Evolutionary conservation across 2,329 filamentous ascomycete species (phyloP), one percentile per base, ranked within the genome.

Genomic region (Fusarium euwallaceae): DNA sequence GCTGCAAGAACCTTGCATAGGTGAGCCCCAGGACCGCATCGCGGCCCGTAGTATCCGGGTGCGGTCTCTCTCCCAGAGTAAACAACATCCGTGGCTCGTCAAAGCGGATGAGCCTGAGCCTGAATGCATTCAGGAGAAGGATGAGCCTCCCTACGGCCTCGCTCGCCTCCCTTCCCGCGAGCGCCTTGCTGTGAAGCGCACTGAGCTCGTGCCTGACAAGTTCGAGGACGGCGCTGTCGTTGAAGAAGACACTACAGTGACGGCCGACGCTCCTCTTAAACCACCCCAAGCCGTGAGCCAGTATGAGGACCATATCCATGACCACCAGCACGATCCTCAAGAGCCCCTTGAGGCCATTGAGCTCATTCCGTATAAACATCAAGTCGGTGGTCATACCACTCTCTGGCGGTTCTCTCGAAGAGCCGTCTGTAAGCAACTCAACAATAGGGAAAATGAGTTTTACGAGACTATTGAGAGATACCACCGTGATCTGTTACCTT

Each of bases 381-480:
- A 99, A 84, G 97, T 99, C 65, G 97, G 97, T 68, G 97, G 97
- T 1, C 97, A 99, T 82, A 98, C 95, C 8, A 98, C 96, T 0
- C 90, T 99, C 39, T 99, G 97, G 89, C 93, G 96, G 48, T 98
- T 99, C 81, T 98, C 97, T 20, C 92, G 95, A 76, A 91, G 95
- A 78, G 97, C 97, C 66, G 95, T 99, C 12, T 99, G 97, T 88
- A 99, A 99, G 84, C 95, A 98, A 84, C 89, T 99, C 80, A 99
- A 98, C 83, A 99, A 98, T 82, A 91, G 96, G 79, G 97, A 99
- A 82, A 99, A 99, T 83, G 95, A 98, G 84, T 99, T 99, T 81
- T 99, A 99, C 83, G 97, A 99, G 84, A 97, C 93, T 64, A 94
- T 98, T 78, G 97, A 99, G 86, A 92, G 91, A 79, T 91, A 94